Percentiles rank a stretch among this genome's conserved stretches.
These are phyloP conservation scores for Pythium phragmitis DNA, from an alignment of 352 stramenopile species.

Conservation along the genomic window DNA sequence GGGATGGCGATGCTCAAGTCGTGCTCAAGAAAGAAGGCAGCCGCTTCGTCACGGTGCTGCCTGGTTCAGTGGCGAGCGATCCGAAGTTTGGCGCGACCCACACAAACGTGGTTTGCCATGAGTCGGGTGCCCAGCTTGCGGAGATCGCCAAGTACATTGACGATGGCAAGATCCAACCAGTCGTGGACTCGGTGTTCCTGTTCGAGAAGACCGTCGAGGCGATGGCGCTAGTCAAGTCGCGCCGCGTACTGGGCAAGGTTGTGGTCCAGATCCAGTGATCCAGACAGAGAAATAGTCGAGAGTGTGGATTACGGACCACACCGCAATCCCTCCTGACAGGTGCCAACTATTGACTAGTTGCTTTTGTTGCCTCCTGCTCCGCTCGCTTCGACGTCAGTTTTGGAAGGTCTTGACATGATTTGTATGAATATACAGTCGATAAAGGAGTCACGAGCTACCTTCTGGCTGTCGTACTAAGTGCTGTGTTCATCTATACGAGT, in stretches of 20 bases:
- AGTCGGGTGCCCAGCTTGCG: constrained; percentile 28
- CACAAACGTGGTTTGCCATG: not conserved
- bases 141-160: constrained; percentile 32
- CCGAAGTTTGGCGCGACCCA: constrained; percentile 8
- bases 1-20: constrained; percentile 35
- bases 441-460: no score
- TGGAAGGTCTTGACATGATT: no score
- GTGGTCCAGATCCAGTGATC: not conserved
- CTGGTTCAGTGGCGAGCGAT: not conserved
- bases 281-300: not conserved
- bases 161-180: constrained; percentile 23
- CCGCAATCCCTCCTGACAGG: no score
- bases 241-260: constrained; percentile 30
- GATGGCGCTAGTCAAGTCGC: constrained; percentile 35
- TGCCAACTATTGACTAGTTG: no score
- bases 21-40: constrained; percentile 18
- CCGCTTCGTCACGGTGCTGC: constrained; percentile 4
- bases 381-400: no score
- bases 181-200: constrained; percentile 27
- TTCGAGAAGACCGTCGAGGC: constrained; percentile 33
- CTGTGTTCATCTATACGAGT: no score
- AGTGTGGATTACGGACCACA: no score
- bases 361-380: no score
- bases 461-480: no score
- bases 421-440: no score